Percentiles rank a stretch among this genome's conserved stretches.
These are phyloP conservation scores for Myxozyma mucilagina DNA, from an alignment of 805 yeast species.

Conservation along the genomic window DNA sequence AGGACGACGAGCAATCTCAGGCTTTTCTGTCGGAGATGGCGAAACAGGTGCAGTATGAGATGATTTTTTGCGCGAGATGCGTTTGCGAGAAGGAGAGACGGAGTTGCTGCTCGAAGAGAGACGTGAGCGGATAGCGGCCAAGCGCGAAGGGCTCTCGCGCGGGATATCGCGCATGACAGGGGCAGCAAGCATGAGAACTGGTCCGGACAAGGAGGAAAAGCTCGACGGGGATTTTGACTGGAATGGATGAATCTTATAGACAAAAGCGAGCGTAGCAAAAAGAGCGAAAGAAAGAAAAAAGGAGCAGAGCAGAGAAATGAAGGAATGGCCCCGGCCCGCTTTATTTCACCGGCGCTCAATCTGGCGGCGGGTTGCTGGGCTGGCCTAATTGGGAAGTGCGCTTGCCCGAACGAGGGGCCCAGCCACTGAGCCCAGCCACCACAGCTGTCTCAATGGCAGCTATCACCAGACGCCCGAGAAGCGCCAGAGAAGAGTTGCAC, in stretches of 20 bases:
- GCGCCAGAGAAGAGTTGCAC: neutral
- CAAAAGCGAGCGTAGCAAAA: neutral
- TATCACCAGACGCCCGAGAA: neutral
- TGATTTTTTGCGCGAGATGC: neutral
- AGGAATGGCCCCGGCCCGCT: neutral
- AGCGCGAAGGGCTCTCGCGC: slow-evolving; percentile 13
- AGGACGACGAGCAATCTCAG: neutral
- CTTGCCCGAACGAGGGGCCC: slow-evolving; percentile 1
- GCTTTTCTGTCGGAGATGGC: neutral
- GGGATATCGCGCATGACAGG: slow-evolving; percentile 19
- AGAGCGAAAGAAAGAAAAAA: neutral
- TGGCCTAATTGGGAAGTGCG: neutral
- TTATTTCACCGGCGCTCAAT: slow-evolving; percentile 3
- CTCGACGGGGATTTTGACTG: neutral
- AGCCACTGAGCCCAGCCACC: slow-evolving; percentile 16
- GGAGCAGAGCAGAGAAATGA: neutral
- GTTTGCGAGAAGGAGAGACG: neutral
- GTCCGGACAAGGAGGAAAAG: neutral
- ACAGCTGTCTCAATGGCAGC: neutral
- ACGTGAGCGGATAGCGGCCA: slow-evolving; percentile 12
- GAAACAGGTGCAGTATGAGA: slow-evolving; percentile 7
- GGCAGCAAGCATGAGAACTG: slow-evolving; percentile 10
- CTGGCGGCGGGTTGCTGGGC: slow-evolving; percentile 8
- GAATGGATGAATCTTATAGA: neutral
- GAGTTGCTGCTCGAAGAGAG: slow-evolving; percentile 8